Evolutionary conservation across 371 early-diverging fungal genomes (phyloP), one percentile per base, ranked within the genome.

Genomic region (Actinomortierella wolfii): DNA sequence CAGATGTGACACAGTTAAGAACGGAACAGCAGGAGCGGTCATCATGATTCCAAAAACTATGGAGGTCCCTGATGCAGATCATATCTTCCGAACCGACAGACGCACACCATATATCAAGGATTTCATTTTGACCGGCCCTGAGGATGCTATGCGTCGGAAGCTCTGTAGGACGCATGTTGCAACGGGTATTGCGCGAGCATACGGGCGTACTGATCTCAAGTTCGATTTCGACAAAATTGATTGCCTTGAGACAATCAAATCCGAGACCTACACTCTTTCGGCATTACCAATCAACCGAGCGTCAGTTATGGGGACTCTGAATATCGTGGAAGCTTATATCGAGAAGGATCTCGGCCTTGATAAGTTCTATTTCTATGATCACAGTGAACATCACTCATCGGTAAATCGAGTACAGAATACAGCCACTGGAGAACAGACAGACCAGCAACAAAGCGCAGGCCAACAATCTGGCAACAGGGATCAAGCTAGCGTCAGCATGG

Each of bases 41-140:
- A 11, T 17, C 42, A 11, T 41, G 8, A 11, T 41, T 11, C 42
- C 17, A 11, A 41, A 41, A 41, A 41, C 8, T 41, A 41, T 41
- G 42, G 17, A 17, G 42, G 42, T 17, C 42, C 8, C 17, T 17
- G 8, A 11, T 41, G 42, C 42, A 41, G 17, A 41, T 11, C 8
- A 41, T 9, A 17, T 49, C n/a, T 50, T 54, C 4, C 25, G 61
- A 18, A 17, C n/a, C 21, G 34, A 61, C 55, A 61, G 55, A 48
- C 61, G 24, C 41, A 55, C 54, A 23, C 48, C 61, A 21, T 61
- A 49, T 44, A 51, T 54, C 41, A 60, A 46, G 39, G 60, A 54
- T 5, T 54, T 54, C 8, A 47, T 54, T 1, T 53, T 54, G 52
- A 60, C 59, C 17, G 18, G 29, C 53, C 46, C 0, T 24, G 44